A percentile compares a stretch with the other conserved stretches of the same genome.
Evolutionary conservation across 23 red algal species (phyloP).

Genomic region (Gracilaria gracilis): DNA sequence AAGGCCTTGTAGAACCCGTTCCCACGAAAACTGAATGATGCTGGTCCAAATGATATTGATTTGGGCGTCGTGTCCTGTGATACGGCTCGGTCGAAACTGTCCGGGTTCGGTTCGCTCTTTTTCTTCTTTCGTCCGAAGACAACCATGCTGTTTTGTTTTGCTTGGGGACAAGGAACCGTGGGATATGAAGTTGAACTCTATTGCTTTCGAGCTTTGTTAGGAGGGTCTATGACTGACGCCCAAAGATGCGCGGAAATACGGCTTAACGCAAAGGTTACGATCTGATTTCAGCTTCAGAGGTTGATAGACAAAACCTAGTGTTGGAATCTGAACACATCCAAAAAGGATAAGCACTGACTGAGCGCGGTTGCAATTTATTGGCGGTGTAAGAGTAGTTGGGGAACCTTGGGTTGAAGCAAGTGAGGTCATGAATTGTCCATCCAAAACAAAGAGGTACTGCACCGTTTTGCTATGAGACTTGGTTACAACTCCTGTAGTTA

Average conservation of each 20-base stretch:
- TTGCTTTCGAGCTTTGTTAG: neutral
- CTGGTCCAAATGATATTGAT: conserved; percentile 8
- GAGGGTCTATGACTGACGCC: no score
- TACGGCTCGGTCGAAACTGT: neutral
- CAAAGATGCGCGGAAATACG: no score
- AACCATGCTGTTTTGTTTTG: neutral
- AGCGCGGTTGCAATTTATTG: neutral
- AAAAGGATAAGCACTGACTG: neutral
- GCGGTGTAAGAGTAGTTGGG: neutral
- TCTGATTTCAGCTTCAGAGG: neutral
- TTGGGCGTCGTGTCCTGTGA: neutral
- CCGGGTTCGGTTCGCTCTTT: conserved; percentile 4
- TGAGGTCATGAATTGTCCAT: neutral
- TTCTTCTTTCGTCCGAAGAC: conserved; percentile 36
- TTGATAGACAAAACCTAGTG: neutral
- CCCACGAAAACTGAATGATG: conserved; percentile 8
- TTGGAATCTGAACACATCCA: neutral
- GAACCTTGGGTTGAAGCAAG: neutral
- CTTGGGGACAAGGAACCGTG: neutral
- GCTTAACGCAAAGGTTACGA: neutral
- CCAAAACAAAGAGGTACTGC: neutral
- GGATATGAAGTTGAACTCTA: neutral
- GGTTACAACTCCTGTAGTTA: neutral
- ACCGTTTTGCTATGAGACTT: neutral
- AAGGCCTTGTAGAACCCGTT: conserved; percentile 7